These are phyloP conservation scores for Globisporangium barbulae DNA, from an alignment of 352 stramenopile species.

Conservation along the genomic window DNA sequence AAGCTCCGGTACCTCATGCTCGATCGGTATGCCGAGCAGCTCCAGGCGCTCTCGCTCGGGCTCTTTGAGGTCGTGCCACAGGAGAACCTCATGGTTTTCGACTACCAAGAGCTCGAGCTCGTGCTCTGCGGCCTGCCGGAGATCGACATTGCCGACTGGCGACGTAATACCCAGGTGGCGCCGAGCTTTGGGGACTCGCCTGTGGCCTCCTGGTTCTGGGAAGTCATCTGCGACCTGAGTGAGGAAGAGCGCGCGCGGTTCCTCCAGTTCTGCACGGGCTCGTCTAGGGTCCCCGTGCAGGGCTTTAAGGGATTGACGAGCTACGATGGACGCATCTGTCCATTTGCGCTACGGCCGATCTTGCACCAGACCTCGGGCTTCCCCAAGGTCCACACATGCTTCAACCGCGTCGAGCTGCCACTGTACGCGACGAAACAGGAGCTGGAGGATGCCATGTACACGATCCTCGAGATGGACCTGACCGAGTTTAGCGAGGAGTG, in stretches of 20 bases:
- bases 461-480: no score
- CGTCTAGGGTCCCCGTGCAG: conserved; percentile 55
- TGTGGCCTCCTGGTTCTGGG: conserved; percentile 86
- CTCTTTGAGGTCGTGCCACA: conserved; percentile 98
- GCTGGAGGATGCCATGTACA: no score
- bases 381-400: conserved; percentile 83
- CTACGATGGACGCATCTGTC: conserved; percentile 55
- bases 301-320: conserved; percentile 64
- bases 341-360: conserved; percentile 65
- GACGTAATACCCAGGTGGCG: no score
- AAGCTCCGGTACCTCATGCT: conserved; percentile 95
- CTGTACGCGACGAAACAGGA: conserved; percentile 92
- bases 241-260: conserved; percentile 51
- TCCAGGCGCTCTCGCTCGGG: conserved; percentile 90
- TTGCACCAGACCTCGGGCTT: no score
- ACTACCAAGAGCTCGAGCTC: conserved; percentile 81
- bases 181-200: no score
- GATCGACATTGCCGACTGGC: conserved; percentile 78
- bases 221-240: conserved; percentile 44
- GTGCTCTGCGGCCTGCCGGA: conserved; percentile 76
- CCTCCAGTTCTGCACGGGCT: conserved; percentile 55
- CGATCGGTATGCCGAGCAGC: conserved; percentile 90
- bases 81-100: conserved; percentile 78
- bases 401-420: conserved; percentile 85
- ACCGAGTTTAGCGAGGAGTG: no score